phyloP scores from a whole-genome alignment of 164 flowering plant species.

The Umbellularia californica region DNA sequence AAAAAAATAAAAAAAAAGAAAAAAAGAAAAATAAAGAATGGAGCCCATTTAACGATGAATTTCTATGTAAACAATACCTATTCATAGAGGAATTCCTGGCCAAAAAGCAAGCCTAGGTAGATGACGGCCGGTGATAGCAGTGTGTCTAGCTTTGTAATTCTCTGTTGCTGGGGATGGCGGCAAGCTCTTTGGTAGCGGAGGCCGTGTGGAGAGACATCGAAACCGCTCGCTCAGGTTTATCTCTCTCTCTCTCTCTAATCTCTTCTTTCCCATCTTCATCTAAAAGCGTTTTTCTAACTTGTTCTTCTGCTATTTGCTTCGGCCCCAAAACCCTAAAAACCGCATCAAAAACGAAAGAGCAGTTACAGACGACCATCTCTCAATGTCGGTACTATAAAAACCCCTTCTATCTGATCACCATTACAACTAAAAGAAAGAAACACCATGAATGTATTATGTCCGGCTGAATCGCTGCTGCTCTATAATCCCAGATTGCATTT shows the following conservation, averaged over 20 bases:
- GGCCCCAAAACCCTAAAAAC: not conserved
- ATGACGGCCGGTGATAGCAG: too few relatives aligned
- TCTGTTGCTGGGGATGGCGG: not conserved
- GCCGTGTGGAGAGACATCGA: constrained; percentile 63
- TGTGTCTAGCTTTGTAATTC: too few relatives aligned
- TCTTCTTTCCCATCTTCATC: not conserved
- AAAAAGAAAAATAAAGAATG: too few relatives aligned
- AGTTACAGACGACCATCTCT: constrained; percentile 80
- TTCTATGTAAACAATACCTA: too few relatives aligned
- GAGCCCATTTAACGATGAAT: too few relatives aligned
- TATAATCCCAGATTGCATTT: constrained; percentile 62
- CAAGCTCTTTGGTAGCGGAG: constrained; percentile 55
- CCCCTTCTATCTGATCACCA: not conserved
- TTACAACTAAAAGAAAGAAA: too few relatives aligned
- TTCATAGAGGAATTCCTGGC: too few relatives aligned
- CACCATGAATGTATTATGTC: not conserved
- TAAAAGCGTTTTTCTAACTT: not conserved
- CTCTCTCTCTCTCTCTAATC: not conserved
- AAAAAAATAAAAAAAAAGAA: too few relatives aligned
- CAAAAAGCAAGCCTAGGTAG: too few relatives aligned
- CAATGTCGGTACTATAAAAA: constrained; percentile 47
- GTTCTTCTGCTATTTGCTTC: not conserved
- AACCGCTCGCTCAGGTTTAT: constrained; percentile 63
- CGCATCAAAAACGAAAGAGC: constrained; percentile 4
- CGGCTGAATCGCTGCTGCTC: not conserved